These are phyloP conservation scores for Fusarium austroafricanum DNA, from an alignment of 2,329 filamentous ascomycete species.

Conservation along the genomic window DNA sequence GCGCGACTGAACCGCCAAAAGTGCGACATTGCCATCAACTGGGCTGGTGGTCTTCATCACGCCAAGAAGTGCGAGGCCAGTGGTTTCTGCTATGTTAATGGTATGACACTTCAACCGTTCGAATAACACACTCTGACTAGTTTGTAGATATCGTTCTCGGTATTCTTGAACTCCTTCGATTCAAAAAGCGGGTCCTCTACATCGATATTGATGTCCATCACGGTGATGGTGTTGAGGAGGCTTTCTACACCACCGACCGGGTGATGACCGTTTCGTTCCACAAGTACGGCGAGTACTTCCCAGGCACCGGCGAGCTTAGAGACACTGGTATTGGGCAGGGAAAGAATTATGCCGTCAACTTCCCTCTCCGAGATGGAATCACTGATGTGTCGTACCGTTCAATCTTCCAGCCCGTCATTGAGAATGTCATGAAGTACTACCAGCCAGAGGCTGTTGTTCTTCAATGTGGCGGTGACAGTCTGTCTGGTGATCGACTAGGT, in stretches of 20 bases:
- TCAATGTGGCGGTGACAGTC: constrained; percentile 94
- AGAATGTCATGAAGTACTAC: constrained; percentile 87
- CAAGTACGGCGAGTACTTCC: constrained; percentile 97
- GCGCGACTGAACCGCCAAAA: constrained; percentile 89
- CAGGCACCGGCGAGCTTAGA: constrained; percentile 87
- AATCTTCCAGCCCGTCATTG: constrained; percentile 91
- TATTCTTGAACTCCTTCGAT: constrained; percentile 89
- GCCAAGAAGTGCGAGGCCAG: constrained; percentile 97
- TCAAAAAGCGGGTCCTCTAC: constrained; percentile 95
- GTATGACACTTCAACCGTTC: constrained; percentile 60
- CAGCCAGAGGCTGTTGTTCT: constrained; percentile 92
- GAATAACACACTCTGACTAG: constrained; percentile 14
- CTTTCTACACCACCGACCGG: constrained; percentile 91
- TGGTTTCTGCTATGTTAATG: constrained; percentile 99
- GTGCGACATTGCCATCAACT: constrained; percentile 97
- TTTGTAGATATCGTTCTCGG: constrained; percentile 89
- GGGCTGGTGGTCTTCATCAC: constrained; percentile 96
- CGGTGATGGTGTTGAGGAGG: constrained; percentile 91
- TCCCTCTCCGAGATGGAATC: constrained; percentile 91
- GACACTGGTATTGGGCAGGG: constrained; percentile 89
- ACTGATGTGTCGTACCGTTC: constrained; percentile 89
- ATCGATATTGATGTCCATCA: constrained; percentile 97
- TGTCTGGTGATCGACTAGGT: constrained; percentile 92
- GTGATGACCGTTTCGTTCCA: constrained; percentile 96
- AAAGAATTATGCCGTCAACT: constrained; percentile 91